These are phyloP conservation scores for Mycena pura DNA, from an alignment of 768 basidiomycete genomes.

Conservation along the genomic window DNA sequence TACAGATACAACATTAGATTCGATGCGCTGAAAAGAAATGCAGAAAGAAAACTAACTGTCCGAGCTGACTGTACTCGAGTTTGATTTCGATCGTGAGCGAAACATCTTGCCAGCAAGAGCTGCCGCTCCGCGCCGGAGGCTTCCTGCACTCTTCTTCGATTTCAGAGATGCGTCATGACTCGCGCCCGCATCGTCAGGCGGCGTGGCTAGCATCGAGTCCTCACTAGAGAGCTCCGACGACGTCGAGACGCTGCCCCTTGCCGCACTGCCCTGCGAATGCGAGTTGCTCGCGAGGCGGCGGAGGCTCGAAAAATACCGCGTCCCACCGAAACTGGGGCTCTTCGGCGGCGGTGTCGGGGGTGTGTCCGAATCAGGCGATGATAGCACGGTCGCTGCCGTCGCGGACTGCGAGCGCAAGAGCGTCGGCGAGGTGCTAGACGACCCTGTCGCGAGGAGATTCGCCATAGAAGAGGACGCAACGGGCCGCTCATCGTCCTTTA, in stretches of 20 bases:
- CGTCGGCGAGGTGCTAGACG: not conserved
- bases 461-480: conserved; percentile 15
- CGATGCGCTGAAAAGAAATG: not conserved
- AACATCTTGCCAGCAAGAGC: conserved; percentile 70
- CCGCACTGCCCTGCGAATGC: conserved; percentile 29
- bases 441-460: conserved; percentile 13
- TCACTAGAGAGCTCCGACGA: conserved; percentile 72
- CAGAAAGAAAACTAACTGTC: conserved; percentile 44
- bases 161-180: conserved; percentile 46
- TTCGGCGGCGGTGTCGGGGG: conserved; percentile 56
- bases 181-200: conserved; percentile 49
- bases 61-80: conserved; percentile 49
- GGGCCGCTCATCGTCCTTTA: not conserved
- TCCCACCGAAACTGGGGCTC: conserved; percentile 43
- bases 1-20: not conserved
- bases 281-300: conserved; percentile 54
- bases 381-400: not conserved
- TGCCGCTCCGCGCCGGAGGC: conserved; percentile 52
- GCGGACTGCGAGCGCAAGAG: not conserved
- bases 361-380: conserved; percentile 26
- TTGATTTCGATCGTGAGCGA: conserved; percentile 60
- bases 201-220: conserved; percentile 69
- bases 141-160: conserved; percentile 55
- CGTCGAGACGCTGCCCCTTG: conserved; percentile 65
- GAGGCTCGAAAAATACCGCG: conserved; percentile 56